These are phyloP conservation scores for Peziza echinospora DNA, from an alignment of 495 filamentous ascomycete genomes.

Conservation along the genomic window DNA sequence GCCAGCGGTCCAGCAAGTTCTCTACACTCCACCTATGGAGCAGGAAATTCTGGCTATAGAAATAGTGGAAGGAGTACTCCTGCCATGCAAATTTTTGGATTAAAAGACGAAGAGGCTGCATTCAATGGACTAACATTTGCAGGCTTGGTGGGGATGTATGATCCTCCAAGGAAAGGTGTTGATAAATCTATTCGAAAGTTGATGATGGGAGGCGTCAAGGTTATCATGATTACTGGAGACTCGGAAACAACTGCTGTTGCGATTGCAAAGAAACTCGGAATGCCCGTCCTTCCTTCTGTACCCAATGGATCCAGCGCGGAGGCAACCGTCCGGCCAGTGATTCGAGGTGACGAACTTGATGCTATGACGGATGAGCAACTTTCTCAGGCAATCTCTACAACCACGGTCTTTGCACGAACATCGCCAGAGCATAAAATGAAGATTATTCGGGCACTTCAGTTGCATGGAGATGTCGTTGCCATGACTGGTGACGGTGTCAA, in stretches of 20 bases:
- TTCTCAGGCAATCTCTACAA: constrained; percentile 57
- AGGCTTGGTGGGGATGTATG: constrained; percentile 88
- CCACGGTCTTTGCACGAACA: constrained; percentile 85
- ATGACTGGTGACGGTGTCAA: constrained; percentile 99
- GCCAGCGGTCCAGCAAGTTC: constrained; percentile 44
- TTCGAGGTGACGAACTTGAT: constrained; percentile 78
- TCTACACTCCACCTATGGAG: constrained; percentile 20
- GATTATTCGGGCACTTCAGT: constrained; percentile 76
- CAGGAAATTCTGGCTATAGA: constrained; percentile 3
- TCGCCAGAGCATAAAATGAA: constrained; percentile 96
- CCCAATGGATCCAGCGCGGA: constrained; percentile 12
- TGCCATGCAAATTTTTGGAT: constrained; percentile 1
- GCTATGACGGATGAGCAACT: constrained; percentile 69
- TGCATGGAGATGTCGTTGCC: constrained; percentile 86
- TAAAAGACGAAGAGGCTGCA: constrained; percentile 37
- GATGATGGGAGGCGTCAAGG: constrained; percentile 80
- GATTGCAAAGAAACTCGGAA: constrained; percentile 80
- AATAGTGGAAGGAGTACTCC: constrained; percentile 18
- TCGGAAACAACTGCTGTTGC: constrained; percentile 83
- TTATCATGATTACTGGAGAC: constrained; percentile 98
- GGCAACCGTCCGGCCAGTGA: constrained; percentile 44
- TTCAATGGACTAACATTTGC: constrained; percentile 75
- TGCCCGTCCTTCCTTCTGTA: constrained; percentile 34
- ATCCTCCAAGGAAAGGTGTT: constrained; percentile 76
- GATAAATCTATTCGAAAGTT: constrained; percentile 72